Evolutionary conservation across 1,284 basidiomycete genomes (phyloP).

Genomic region (Puccinia novopanici): DNA sequence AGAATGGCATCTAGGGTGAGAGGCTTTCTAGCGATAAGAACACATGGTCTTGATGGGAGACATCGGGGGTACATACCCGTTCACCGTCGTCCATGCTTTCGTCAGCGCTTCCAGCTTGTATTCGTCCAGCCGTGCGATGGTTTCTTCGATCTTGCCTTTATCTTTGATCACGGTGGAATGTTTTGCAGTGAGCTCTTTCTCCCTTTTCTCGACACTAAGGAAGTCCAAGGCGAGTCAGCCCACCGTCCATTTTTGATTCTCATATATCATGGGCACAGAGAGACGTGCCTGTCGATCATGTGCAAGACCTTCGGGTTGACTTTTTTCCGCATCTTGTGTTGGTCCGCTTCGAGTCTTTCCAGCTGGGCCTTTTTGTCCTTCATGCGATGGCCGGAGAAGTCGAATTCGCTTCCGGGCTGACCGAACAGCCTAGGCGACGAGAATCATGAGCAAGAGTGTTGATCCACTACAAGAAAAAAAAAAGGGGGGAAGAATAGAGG

Average conservation of each 20-base stretch:
- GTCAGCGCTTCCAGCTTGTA: slow-evolving; percentile 91
- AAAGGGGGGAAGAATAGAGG: slow-evolving; percentile 51
- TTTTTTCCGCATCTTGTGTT: slow-evolving; percentile 88
- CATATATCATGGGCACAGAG: background rate
- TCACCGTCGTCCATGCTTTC: slow-evolving; percentile 95
- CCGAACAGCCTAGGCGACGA: slow-evolving; percentile 69
- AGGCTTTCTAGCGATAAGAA: too few relatives aligned
- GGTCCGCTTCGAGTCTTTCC: slow-evolving; percentile 74
- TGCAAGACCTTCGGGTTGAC: slow-evolving; percentile 93
- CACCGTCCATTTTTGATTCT: background rate
- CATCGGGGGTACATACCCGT: slow-evolving; percentile 66
- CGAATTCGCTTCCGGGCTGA: slow-evolving; percentile 76
- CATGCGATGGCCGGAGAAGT: slow-evolving; percentile 77
- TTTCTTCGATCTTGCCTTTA: slow-evolving; percentile 92
- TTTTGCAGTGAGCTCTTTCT: slow-evolving; percentile 82
- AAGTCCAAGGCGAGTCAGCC: background rate
- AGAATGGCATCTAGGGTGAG: too few relatives aligned
- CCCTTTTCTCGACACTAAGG: slow-evolving; percentile 88
- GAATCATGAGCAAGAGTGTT: background rate
- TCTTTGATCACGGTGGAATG: slow-evolving; percentile 85
- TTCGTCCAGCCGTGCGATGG: slow-evolving; percentile 86
- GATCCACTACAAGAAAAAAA: background rate
- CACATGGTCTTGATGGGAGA: too few relatives aligned
- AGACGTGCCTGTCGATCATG: slow-evolving; percentile 84
- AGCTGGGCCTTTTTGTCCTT: slow-evolving; percentile 69